Base-by-base conservation (phyloP, 768 basidiomycete genomes). In the Naganishia kalamii region DNA sequence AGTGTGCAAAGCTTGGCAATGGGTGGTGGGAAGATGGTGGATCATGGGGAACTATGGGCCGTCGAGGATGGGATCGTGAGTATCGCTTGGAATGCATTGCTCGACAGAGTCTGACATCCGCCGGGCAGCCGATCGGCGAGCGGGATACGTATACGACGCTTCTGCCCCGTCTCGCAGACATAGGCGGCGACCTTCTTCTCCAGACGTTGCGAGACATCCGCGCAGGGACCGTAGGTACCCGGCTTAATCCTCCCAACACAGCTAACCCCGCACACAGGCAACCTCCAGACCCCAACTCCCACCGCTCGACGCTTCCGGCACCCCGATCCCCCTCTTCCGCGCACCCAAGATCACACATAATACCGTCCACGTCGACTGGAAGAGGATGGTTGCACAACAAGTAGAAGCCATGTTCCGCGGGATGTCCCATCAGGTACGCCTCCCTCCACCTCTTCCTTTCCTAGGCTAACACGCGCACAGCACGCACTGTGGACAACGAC, bases 21-120 rank as follows among this genome's bases (percentile, higher is more conserved):
- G 83, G 66, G 90, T 90, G 87, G 80, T 85, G 60, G 85, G 86
- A 70, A 80, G 81, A 66, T 52, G 52, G 86, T 92, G 43, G 92
- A 94, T 76, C 82, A 85, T 0, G 92, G 92, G 6, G 80, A 83
- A 15, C 81, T 96, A 23, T 89, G 86, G 82, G 86, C 69, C 6
- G 44, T 79, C 0, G 75, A 75, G 43, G 70, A 75, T 25, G 80
- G 76, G 50, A 77, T 85, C 77, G 91, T 92, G 66, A 72, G 84
- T 79, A 11, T 25, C 11, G 33, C 23, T 3, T 19, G 0, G 25
- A 47, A 32, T 30, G 59, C 10, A 21, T 13, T 23, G 3, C 5
- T 23, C 5, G 27, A 32, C 35, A 29, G 17, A 3, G 21, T 57
- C 37, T 57, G 35, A 57, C 37, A 13, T 21, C 33, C 6, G 5